phyloP scores from a whole-genome alignment of 768 basidiomycete genomes.

The Exidia glandulosa region DNA sequence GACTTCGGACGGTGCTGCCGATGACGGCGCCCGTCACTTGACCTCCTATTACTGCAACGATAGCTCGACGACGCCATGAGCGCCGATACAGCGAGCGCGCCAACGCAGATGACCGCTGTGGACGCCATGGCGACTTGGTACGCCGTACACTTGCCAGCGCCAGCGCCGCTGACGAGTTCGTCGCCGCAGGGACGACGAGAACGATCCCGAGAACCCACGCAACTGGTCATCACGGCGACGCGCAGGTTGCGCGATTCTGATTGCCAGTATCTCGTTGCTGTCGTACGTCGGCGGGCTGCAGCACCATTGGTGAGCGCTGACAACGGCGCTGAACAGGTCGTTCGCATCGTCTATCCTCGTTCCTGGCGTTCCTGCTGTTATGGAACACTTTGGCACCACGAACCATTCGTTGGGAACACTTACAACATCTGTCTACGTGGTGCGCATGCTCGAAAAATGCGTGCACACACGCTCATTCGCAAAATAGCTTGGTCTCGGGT shows the following conservation, averaged over 20 bases:
- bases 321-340: neutral
- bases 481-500: neutral
- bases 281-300: neutral
- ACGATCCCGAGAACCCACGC: neutral
- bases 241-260: neutral
- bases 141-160: no score
- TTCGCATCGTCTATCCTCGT: slow-evolving; percentile 4
- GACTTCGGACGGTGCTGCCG: no score
- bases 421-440: neutral
- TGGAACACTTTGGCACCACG: neutral
- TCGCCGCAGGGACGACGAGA: neutral
- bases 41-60: no score
- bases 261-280: neutral
- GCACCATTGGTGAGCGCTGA: neutral
- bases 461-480: neutral
- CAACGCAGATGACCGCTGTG: no score
- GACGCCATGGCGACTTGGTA: no score
- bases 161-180: no score
- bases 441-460: neutral
- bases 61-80: no score
- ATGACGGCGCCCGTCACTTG: no score
- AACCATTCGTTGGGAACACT: neutral
- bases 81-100: no score
- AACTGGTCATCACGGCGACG: neutral
- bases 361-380: neutral